Evolutionary conservation across 495 filamentous ascomycete species (phyloP).

Genomic region (Amorphotheca resinae): DNA sequence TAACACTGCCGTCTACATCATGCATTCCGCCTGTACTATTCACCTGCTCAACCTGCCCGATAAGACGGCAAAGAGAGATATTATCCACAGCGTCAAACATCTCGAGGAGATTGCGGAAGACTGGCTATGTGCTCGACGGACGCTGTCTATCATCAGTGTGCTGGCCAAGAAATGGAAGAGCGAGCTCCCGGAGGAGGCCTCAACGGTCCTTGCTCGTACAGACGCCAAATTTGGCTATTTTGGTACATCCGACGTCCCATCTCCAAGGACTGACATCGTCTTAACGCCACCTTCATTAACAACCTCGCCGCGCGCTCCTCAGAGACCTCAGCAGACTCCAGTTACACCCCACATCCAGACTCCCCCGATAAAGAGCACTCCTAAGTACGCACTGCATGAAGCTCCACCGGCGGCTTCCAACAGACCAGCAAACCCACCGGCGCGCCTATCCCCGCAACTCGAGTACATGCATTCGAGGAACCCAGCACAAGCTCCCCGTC

Average conservation of each 20-base stretch:
- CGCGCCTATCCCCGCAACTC: background rate
- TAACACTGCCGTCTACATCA: slow-evolving; percentile 92
- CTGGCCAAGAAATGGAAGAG: slow-evolving; percentile 84
- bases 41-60: slow-evolving; percentile 89
- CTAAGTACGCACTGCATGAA: slow-evolving; percentile 10
- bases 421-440: background rate
- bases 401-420: background rate
- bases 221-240: slow-evolving; percentile 42
- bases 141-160: slow-evolving; percentile 71
- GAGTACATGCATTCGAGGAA: background rate
- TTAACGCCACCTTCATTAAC: slow-evolving; percentile 10
- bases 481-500: background rate
- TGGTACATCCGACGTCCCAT: slow-evolving; percentile 43
- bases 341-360: slow-evolving; percentile 7
- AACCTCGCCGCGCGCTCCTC: slow-evolving; percentile 3
- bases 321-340: slow-evolving; percentile 1
- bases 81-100: slow-evolving; percentile 80
- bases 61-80: slow-evolving; percentile 76
- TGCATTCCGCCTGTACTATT: slow-evolving; percentile 85
- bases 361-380: slow-evolving; percentile 11
- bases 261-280: slow-evolving; percentile 24
- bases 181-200: slow-evolving; percentile 73
- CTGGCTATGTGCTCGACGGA: slow-evolving; percentile 82
- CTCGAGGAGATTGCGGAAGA: slow-evolving; percentile 93
- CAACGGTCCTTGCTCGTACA: slow-evolving; percentile 52